Conservation (phyloP, 495 filamentous ascomycete genomes). For the Daldinia loculata region DNA sequence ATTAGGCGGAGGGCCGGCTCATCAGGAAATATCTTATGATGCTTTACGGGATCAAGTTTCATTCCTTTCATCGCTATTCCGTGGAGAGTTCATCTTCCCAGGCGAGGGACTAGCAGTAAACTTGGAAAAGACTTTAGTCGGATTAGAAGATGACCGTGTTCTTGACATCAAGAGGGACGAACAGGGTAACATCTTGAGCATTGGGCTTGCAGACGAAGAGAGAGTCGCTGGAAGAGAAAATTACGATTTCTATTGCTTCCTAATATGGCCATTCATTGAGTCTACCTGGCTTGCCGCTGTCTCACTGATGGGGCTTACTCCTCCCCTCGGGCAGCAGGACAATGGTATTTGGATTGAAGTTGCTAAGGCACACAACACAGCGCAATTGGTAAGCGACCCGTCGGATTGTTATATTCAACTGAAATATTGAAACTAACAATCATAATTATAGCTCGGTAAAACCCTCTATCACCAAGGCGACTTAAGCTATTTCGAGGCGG, state of each 20-base stretch:
- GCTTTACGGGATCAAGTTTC: conserved; percentile 77
- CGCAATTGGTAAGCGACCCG: conserved; percentile 72
- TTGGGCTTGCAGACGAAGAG: conserved; percentile 81
- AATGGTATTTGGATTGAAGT: conserved; percentile 78
- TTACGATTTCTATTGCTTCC: conserved; percentile 97
- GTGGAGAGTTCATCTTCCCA: conserved; percentile 96
- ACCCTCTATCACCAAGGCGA: conserved; percentile 98
- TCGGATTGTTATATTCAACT: not conserved
- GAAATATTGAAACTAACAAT: conserved; percentile 35
- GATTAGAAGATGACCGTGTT: conserved; percentile 82
- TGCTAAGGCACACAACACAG: conserved; percentile 79
- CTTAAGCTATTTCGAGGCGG: conserved; percentile 94
- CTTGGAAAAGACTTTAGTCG: conserved; percentile 76
- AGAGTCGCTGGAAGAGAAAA: conserved; percentile 84
- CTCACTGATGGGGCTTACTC: conserved; percentile 83
- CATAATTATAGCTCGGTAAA: conserved; percentile 79
- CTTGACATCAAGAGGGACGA: conserved; percentile 71
- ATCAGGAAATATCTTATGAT: conserved; percentile 78
- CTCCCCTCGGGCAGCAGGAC: conserved; percentile 66
- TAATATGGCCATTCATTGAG: conserved; percentile 98
- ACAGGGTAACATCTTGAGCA: conserved; percentile 62
- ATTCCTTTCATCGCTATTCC: conserved; percentile 92
- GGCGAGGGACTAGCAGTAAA: conserved; percentile 83
- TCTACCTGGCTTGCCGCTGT: conserved; percentile 90
- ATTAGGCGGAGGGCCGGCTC: conserved; percentile 79